Evolutionary conservation across 2,329 filamentous ascomycete genomes (phyloP), one percentile per base, ranked within the genome.

Genomic region (Talaromyces sp.): DNA sequence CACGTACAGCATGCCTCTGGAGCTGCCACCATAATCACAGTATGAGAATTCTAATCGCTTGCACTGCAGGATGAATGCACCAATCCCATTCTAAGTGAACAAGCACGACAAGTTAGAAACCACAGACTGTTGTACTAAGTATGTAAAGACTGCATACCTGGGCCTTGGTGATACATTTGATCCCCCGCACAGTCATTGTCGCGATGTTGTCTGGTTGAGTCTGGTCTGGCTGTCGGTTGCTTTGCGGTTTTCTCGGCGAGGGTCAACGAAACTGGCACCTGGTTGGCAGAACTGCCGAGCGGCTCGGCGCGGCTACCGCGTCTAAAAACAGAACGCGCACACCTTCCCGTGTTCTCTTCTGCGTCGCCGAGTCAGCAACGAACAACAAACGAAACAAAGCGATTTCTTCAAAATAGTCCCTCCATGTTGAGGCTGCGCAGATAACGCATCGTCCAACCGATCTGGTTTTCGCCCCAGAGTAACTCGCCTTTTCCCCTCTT

Each of bases 31-130:
- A 86, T 89, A 93, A 83, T 98, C 92, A 82, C 95, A 98, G 81
- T 96, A 99, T 80, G 96, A 90, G 73, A 99, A 91, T 76, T 96
- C 91, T 75, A 99, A 82, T 73, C 89, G 90, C 82, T 91, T 96
- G 86, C 95, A 99, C 81, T 96, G 93, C 61, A 97, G 86, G 77
- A 99, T 91, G 82, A 98, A 98, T 74, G 93, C 90, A 71, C 93
- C 93, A 68, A 98, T 84, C 83, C 95, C 95, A 81, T 99, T 98
- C 93, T 6, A 58, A 27, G 26, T 6, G 26, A 3, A 6, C 26
- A 27, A 59, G 21, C 21, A n/a, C 41, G 24, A 3, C 21, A 10
- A 24, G 43, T 46, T 46, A 27, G 14, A 52, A 53, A 29, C 8
- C 24, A 24, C 54, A 64, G 43, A 66, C 58, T 56, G 31, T 64